Conservation (phyloP, 2,329 filamentous ascomycete genomes). For the Alternaria angustiovoidea region DNA sequence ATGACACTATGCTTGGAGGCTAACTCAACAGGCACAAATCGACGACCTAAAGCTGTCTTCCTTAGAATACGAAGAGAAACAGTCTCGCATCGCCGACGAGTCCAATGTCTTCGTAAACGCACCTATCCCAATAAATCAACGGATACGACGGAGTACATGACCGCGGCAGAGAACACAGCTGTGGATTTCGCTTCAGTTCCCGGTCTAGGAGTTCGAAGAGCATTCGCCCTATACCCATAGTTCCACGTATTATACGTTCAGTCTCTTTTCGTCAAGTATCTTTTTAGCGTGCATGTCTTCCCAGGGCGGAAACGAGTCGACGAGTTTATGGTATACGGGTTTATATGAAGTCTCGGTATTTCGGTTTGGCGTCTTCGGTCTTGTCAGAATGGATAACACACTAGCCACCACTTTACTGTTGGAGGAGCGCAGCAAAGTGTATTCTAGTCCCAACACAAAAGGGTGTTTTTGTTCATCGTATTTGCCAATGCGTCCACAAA, state of each 20-base stretch:
- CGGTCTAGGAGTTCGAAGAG: constrained; percentile 8
- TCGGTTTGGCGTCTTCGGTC: constrained; percentile 9
- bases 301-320: constrained; percentile 8
- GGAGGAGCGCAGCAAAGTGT: neutral
- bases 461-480: neutral
- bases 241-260: constrained; percentile 13
- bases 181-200: constrained; percentile 1
- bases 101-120: constrained; percentile 50
- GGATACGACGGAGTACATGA: constrained; percentile 42
- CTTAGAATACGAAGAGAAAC: constrained; percentile 52
- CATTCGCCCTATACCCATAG: constrained; percentile 13
- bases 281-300: constrained; percentile 19
- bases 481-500: neutral
- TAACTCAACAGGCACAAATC: constrained; percentile 51
- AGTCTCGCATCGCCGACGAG: constrained; percentile 49
- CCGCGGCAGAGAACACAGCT: neutral
- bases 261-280: constrained; percentile 7
- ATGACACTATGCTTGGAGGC: neutral
- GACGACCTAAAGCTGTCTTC: constrained; percentile 53
- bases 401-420: neutral
- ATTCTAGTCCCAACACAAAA: constrained; percentile 3
- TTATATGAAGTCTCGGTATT: constrained; percentile 4
- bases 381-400: neutral
- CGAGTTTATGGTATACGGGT: constrained; percentile 6
- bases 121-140: constrained; percentile 48